phyloP scores from a whole-genome alignment of 129 eudicot genomes.

The Ambrosia trifida region DNA sequence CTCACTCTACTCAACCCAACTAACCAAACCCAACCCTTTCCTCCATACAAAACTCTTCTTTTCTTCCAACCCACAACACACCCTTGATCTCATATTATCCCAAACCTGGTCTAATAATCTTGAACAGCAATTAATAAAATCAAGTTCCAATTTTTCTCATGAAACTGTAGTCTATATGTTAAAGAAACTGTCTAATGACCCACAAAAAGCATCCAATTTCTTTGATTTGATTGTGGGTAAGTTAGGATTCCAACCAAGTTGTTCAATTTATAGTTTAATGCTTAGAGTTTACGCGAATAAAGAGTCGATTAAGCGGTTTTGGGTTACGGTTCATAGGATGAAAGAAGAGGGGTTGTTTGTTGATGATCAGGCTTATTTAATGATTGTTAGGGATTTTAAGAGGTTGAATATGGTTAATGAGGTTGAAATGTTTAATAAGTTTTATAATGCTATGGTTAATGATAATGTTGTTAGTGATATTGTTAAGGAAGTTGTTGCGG shows the following conservation, averaged over 20 bases:
- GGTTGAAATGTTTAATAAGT: constrained; percentile 44
- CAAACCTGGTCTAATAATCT: constrained; percentile 53
- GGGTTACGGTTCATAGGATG: constrained; percentile 68
- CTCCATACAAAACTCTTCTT: constrained; percentile 37
- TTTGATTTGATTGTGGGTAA: constrained; percentile 56
- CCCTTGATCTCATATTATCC: constrained; percentile 49
- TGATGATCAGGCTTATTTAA: constrained; percentile 54
- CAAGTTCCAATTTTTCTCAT: constrained; percentile 48
- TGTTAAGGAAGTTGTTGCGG: constrained; percentile 51
- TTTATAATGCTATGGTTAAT: constrained; percentile 48
- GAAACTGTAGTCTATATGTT: constrained; percentile 70
- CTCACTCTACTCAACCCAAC: constrained; percentile 50
- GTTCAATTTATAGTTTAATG: constrained; percentile 57
- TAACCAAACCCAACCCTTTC: constrained; percentile 26
- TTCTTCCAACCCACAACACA: constrained; percentile 57
- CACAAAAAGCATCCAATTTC: constrained; percentile 62
- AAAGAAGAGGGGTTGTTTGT: constrained; percentile 66
- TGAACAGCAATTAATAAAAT: constrained; percentile 41
- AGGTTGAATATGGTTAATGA: constrained; percentile 48
- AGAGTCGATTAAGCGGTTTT: constrained; percentile 58
- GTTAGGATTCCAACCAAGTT: constrained; percentile 71
- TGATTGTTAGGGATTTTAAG: constrained; percentile 42
- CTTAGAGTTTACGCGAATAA: constrained; percentile 60
- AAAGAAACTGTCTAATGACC: constrained; percentile 61
- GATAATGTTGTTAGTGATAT: constrained; percentile 47